Conservation (phyloP, 768 basidiomycete genomes). For the Naganishia vishniacii region DNA sequence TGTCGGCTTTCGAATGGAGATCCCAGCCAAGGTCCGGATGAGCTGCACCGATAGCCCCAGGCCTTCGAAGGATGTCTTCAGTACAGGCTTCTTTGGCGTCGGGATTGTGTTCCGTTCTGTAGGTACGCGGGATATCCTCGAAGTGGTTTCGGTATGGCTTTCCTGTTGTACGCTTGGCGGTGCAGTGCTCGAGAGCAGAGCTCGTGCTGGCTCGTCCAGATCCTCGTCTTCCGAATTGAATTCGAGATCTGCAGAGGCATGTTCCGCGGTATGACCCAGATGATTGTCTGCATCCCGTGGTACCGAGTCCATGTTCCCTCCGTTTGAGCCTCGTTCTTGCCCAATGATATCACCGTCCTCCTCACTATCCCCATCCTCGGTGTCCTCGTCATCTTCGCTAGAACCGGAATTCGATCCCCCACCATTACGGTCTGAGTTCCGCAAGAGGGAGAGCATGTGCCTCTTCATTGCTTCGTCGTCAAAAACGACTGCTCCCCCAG, state of each 20-base stretch:
- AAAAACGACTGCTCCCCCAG: background rate
- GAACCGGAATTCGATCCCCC: background rate
- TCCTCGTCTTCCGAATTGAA: constrained; percentile 24
- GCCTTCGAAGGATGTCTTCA: constrained; percentile 42
- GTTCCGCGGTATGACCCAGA: no score
- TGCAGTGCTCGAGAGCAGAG: constrained; percentile 8
- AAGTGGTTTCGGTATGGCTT: background rate
- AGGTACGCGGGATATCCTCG: constrained; percentile 13
- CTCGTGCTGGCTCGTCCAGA: constrained; percentile 5
- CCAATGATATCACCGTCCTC: background rate
- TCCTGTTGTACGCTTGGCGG: background rate
- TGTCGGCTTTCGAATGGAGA: constrained; percentile 82
- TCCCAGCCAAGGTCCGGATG: constrained; percentile 61
- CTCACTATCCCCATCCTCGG: background rate
- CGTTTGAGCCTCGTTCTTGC: background rate
- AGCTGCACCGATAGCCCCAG: constrained; percentile 54
- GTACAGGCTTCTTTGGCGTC: constrained; percentile 29
- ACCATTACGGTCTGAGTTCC: background rate
- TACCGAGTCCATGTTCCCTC: constrained; percentile 20
- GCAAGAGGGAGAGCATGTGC: constrained; percentile 24
- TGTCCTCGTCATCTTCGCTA: background rate
- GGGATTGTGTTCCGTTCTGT: background rate
- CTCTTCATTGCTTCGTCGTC: constrained; percentile 25
- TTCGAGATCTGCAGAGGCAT: no score
- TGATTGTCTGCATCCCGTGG: constrained; percentile 20